A percentile compares a stretch with the other conserved stretches of the same genome.
Evolutionary conservation across 1,284 basidiomycete genomes (phyloP).

Genomic region (Sphagnurus paluster): DNA sequence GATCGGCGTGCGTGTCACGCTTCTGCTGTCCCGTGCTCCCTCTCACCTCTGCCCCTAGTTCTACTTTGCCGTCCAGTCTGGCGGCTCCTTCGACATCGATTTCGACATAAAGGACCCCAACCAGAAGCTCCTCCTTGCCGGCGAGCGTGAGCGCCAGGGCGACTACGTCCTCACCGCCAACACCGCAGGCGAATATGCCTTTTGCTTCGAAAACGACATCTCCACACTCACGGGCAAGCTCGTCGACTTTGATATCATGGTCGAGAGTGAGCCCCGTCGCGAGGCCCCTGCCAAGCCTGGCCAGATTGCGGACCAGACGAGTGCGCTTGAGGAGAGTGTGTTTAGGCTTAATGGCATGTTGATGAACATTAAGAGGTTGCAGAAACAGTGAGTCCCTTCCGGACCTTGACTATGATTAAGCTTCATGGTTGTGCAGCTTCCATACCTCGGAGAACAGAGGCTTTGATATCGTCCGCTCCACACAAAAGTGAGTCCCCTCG

Average conservation of each 20-base stretch:
- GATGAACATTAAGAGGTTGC: constrained; percentile 84
- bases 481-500: constrained; percentile 57
- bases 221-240: constrained; percentile 88
- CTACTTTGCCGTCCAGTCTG: constrained; percentile 73
- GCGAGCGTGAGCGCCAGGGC: constrained; percentile 87
- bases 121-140: constrained; percentile 85
- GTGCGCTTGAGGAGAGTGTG: constrained; percentile 88
- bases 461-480: constrained; percentile 78
- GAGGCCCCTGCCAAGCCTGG: constrained; percentile 80
- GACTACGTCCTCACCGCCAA: constrained; percentile 98
- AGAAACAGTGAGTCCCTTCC: constrained; percentile 73
- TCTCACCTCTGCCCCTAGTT: constrained; percentile 29
- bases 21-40: constrained; percentile 11
- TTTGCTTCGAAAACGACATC: constrained; percentile 99
- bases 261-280: constrained; percentile 90
- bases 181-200: constrained; percentile 91
- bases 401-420: not conserved
- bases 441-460: constrained; percentile 83
- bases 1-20: constrained; percentile 63
- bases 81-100: constrained; percentile 96
- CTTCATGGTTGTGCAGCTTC: constrained; percentile 46
- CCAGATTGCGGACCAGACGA: constrained; percentile 89
- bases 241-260: constrained; percentile 97
- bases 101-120: constrained; percentile 91
- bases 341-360: constrained; percentile 87